Base-by-base conservation (phyloP, 441 rosid genomes). In the Adansonia madagascariensis region DNA sequence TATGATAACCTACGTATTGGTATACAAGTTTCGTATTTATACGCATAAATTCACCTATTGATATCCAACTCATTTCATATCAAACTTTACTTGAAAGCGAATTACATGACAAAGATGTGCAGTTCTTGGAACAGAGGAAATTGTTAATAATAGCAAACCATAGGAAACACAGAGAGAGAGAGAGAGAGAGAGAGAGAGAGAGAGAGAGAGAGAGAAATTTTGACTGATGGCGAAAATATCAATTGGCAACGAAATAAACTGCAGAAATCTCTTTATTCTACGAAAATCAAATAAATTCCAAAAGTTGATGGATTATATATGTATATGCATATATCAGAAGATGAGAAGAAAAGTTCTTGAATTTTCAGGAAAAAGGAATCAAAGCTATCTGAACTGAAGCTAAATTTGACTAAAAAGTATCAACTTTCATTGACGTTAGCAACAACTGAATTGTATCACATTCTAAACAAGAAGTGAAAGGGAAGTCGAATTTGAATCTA, bases 81-180 rank as follows among this genome's bases (percentile, higher is more conserved):
- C 56, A 67, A 66, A 66, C 18, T 35, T 11, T 18, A 22, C 14
- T 24, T 50, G 17, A 68, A 46, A 44, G 35, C 3, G n/a, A 66
- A 66, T 18, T 44, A 18, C 15, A 4, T 9, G 20, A 14, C 17
- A 47, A 49, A 49, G 9, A 47, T 47, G 57, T 14, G 41, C 43
- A 49, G 73, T 24, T 69, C 41, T 20, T 69, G 57, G 59, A 69
- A 49, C 18, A 69, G 59, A 69, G 69, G n/a, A 67, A 20, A 47
- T 44, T 67, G 55, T 44, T 27, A 11, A 11, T 60, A 12, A 3
- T 10, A 17, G 39, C 6, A 65, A 67, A 11, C 35, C 50, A 20
- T 20, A 1, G 17, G 10, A 22, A 69, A 69, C 57, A 22, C 39
- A 67, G 35, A 67, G 56, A 18, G 56, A 18, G 43, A 61, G 43